Conservation (phyloP, 257 asterid species). For the Plantago elongata region DNA sequence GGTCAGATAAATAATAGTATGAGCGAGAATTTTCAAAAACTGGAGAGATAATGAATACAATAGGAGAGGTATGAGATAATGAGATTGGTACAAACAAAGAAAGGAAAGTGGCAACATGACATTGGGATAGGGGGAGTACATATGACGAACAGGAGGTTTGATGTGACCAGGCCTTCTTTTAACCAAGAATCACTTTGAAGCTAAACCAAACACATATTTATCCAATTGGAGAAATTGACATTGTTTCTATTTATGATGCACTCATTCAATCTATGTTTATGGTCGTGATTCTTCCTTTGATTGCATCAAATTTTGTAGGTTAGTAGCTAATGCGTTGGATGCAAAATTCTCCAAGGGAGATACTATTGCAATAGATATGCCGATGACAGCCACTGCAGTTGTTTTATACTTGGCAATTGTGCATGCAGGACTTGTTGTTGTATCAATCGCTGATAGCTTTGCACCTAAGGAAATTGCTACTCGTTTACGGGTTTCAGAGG, state of each 20-base stretch:
- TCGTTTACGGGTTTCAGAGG: constrained; percentile 68
- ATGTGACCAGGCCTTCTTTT: too few species aligned
- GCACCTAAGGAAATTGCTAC: constrained; percentile 84
- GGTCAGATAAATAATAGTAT: too few species aligned
- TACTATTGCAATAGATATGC: constrained; percentile 92
- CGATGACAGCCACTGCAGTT: constrained; percentile 87
- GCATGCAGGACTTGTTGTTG: constrained; percentile 75
- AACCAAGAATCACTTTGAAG: too few species aligned
- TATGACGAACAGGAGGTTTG: too few species aligned
- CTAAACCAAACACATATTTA: too few species aligned
- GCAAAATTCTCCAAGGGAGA: constrained; percentile 69
- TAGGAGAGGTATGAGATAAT: too few species aligned
- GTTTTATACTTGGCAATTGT: constrained; percentile 76
- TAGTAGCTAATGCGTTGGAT: constrained; percentile 83
- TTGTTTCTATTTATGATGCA: not conserved
- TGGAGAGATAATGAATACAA: too few species aligned
- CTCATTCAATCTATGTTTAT: not conserved
- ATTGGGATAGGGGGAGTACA: too few species aligned
- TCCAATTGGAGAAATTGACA: too few species aligned
- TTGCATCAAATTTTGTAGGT: constrained; percentile 33
- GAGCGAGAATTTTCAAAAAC: too few species aligned
- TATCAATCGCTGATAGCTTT: constrained; percentile 94
- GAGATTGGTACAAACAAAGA: too few species aligned
- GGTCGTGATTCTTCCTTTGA: constrained; percentile 7
- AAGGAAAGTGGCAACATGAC: too few species aligned